A percentile compares a stretch with the other conserved stretches of the same genome.
phyloP scores from a whole-genome alignment of 192 early-diverging fungal species.

The Gonapodya prolifera region DNA sequence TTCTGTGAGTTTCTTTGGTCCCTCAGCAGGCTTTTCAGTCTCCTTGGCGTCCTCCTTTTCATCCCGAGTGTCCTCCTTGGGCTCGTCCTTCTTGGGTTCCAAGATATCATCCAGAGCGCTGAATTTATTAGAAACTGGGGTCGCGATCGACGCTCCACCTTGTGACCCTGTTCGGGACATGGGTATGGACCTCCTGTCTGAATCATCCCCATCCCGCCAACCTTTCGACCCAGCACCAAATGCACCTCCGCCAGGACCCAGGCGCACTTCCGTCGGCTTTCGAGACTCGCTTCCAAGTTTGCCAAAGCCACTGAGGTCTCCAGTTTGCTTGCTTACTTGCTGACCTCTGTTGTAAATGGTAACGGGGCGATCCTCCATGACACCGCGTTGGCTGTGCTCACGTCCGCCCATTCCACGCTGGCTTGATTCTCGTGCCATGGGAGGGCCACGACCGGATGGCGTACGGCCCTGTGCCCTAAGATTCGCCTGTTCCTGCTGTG shows the following conservation, averaged over 20 bases:
- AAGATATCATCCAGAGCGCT: slow-evolving; percentile 21
- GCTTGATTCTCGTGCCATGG: not conserved
- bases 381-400: slow-evolving; percentile 9
- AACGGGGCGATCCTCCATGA: not conserved
- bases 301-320: slow-evolving; percentile 67
- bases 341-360: slow-evolving; percentile 2
- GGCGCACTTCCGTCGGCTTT: slow-evolving; percentile 19
- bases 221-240: slow-evolving; percentile 24
- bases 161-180: slow-evolving; percentile 14
- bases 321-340: slow-evolving; percentile 22
- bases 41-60: slow-evolving; percentile 2
- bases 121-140: slow-evolving; percentile 25
- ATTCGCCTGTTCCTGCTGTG: not conserved
- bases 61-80: slow-evolving; percentile 15
- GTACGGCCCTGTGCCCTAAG: not conserved
- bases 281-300: slow-evolving; percentile 33
- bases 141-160: not conserved
- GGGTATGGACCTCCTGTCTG: slow-evolving; percentile 23
- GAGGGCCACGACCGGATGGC: not conserved
- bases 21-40: not conserved
- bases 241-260: slow-evolving; percentile 37
- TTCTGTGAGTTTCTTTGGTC: not conserved
- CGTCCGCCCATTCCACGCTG: slow-evolving; percentile 4
- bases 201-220: slow-evolving; percentile 30
- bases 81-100: slow-evolving; percentile 16